A percentile compares a stretch with the other conserved stretches of the same genome.
These are phyloP conservation scores for Aegilops tauschii DNA, from an alignment of 176 grass and related monocot species.

Conservation along the genomic window DNA sequence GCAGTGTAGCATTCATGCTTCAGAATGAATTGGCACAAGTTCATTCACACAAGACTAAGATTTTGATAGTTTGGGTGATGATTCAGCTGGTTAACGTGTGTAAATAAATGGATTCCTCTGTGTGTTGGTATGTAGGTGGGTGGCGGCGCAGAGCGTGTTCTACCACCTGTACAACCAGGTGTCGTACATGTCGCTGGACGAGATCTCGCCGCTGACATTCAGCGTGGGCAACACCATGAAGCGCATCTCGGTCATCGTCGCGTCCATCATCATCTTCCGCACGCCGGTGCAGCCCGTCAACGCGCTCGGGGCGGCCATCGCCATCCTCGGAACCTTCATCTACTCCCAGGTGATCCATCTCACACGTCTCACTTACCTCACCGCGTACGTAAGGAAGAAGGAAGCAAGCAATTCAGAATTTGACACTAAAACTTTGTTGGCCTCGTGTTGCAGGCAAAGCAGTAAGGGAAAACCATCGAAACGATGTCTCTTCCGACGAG, in stretches of 20 bases:
- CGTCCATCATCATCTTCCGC: conserved; percentile 94
- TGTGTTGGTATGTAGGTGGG: conserved; percentile 52
- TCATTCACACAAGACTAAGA: background rate
- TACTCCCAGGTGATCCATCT: conserved; percentile 79
- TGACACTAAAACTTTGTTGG: background rate
- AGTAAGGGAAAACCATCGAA: background rate
- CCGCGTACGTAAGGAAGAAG: too few relatives aligned
- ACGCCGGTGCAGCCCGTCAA: conserved; percentile 88
- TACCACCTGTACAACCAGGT: conserved; percentile 99
- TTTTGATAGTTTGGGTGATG: conserved; percentile 4
- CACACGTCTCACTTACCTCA: background rate
- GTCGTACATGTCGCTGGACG: conserved; percentile 94
- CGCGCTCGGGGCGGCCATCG: conserved; percentile 83
- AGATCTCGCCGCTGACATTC: conserved; percentile 95
- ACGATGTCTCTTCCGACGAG: background rate
- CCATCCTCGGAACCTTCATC: conserved; percentile 88
- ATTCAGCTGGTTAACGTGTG: conserved; percentile 24
- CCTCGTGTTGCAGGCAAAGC: conserved; percentile 42
- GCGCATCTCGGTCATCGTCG: conserved; percentile 87
- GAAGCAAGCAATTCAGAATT: background rate
- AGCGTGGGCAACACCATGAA: conserved; percentile 98
- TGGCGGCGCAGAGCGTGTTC: conserved; percentile 93
- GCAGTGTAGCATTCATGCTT: background rate
- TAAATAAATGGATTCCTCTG: conserved; percentile 10
- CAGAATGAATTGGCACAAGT: background rate